Evolutionary conservation across 202 grass and related monocot species (phyloP).

Genomic region (Bolboschoenoplectus hybrid): DNA sequence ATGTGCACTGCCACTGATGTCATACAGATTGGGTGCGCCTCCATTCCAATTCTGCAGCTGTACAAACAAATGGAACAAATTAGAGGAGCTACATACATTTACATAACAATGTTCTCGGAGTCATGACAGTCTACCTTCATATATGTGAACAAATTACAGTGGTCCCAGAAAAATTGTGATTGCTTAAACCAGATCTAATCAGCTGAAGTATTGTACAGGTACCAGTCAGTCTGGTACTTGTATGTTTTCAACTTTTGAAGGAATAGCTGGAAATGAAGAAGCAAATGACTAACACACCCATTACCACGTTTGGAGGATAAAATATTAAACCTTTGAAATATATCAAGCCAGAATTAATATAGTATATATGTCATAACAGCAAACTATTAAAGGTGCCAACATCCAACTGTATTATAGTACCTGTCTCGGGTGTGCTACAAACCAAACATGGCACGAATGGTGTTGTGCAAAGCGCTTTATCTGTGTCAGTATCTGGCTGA

Average conservation of each 20-base stretch:
- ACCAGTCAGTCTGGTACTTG: neutral
- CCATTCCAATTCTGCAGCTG: conserved; percentile 78
- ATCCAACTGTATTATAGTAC: conserved; percentile 49
- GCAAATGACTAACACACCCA: neutral
- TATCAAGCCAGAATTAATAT: conserved; percentile 39
- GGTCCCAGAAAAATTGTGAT: conserved; percentile 3
- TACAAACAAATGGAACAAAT: conserved; percentile 26
- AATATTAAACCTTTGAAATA: neutral
- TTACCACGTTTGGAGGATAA: neutral
- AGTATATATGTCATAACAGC: neutral
- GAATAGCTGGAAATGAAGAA: neutral
- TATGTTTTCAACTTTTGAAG: neutral
- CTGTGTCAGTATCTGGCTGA: conserved; percentile 88
- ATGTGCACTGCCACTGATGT: conserved; percentile 98
- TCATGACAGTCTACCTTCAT: neutral
- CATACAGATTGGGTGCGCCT: conserved; percentile 77
- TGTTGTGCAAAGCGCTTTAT: conserved; percentile 97
- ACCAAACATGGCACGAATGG: conserved; percentile 97
- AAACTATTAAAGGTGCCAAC: neutral
- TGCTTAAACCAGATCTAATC: conserved; percentile 1
- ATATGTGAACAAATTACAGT: neutral
- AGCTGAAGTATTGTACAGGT: neutral
- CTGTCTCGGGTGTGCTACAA: conserved; percentile 99
- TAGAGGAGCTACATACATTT: conserved; percentile 6
- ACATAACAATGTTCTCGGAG: neutral